Percentiles rank a stretch among this genome's conserved stretches.
phyloP scores from a whole-genome alignment of 2,329 filamentous ascomycete species.

The Cercospora sesami region DNA sequence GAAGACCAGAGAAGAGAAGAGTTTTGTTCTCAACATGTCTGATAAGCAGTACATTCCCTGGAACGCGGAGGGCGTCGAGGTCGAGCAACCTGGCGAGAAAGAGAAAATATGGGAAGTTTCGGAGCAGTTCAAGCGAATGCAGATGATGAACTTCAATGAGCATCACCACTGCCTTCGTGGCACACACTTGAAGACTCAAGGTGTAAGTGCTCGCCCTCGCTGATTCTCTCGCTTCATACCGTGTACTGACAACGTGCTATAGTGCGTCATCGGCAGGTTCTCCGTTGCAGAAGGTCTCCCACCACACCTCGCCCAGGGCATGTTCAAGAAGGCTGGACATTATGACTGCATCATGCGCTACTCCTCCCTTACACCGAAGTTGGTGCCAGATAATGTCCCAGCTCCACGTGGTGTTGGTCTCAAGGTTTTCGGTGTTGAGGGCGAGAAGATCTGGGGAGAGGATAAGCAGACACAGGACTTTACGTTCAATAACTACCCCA shows the following conservation, averaged over 20 bases:
- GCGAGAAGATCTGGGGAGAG: conserved; percentile 41
- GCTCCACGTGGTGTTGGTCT: conserved; percentile 41
- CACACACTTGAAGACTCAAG: conserved; percentile 42
- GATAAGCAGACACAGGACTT: conserved; percentile 41
- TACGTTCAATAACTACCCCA: conserved; percentile 40
- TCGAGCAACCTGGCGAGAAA: conserved; percentile 36
- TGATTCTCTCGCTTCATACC: background rate
- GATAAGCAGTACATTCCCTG: conserved; percentile 29
- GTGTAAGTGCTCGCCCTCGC: conserved; percentile 23
- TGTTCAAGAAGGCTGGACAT: conserved; percentile 39
- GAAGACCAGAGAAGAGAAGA: conserved; percentile 8
- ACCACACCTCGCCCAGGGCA: conserved; percentile 40
- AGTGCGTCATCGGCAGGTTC: conserved; percentile 39
- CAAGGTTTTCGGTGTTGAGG: conserved; percentile 41
- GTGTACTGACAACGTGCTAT: conserved; percentile 2
- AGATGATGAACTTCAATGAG: conserved; percentile 46
- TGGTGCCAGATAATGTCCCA: conserved; percentile 41
- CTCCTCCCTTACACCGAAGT: conserved; percentile 41
- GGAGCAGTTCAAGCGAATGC: conserved; percentile 42
- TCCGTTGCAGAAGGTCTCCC: conserved; percentile 39
- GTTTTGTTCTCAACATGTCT: conserved; percentile 16
- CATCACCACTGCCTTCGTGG: conserved; percentile 43
- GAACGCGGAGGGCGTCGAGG: conserved; percentile 41
- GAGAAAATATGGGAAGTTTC: conserved; percentile 42
- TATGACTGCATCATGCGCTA: conserved; percentile 43